Evolutionary conservation across 2,329 filamentous ascomycete species (phyloP).

Genomic region (Blastomyces silverae): DNA sequence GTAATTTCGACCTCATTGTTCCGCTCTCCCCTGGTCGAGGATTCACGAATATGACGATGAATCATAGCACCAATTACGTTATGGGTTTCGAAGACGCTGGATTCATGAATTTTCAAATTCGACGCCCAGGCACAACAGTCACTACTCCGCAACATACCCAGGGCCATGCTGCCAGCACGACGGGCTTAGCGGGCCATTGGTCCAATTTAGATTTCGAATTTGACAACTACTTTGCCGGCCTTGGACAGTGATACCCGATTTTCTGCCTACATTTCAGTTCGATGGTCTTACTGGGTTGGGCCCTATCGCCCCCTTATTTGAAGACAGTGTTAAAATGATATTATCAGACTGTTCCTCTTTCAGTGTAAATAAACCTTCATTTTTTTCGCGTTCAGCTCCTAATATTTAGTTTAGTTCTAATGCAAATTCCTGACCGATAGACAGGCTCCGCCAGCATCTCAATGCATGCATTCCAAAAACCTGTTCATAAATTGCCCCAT

Average conservation of each 20-base stretch:
- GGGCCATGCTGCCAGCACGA: neutral
- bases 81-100: conserved; percentile 13
- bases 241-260: neutral
- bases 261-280: neutral
- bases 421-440: neutral
- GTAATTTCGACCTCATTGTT: neutral
- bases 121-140: conserved; percentile 6
- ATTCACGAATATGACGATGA: conserved; percentile 12
- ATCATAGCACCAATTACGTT: conserved; percentile 15
- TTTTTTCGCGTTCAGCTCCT: neutral
- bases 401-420: neutral
- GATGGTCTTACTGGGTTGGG: neutral
- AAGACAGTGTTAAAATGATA: neutral
- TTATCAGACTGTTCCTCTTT: neutral
- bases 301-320: neutral
- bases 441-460: neutral
- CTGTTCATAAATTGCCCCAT: neutral
- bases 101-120: conserved; percentile 16
- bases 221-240: conserved; percentile 16
- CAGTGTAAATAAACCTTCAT: neutral
- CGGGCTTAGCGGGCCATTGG: conserved; percentile 5
- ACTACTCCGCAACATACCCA: neutral
- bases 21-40: conserved; percentile 8
- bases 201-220: conserved; percentile 18
- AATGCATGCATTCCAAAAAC: neutral